Base-by-base conservation (phyloP, 228 moss, liverwort and hornwort species). In the Sphagnum fallax region DNA sequence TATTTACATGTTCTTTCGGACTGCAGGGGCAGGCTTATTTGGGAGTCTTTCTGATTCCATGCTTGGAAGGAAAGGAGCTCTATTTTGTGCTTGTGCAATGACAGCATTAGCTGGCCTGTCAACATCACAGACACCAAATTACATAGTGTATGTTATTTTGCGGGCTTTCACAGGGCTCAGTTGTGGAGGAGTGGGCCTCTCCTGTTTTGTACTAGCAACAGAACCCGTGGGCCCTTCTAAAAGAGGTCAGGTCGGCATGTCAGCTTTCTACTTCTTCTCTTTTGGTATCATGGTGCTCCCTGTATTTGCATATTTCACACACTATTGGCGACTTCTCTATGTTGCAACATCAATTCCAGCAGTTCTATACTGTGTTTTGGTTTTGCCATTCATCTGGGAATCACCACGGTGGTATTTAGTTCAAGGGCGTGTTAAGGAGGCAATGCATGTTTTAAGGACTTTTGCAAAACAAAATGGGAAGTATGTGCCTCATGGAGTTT, bases 181-280 rank as follows among this genome's bases (percentile, higher is more conserved):
- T 59, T 70, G 73, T 48, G 78, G 84, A 9, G 94, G 88, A 60
- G 82, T 94, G 6, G 92, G 92, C 50, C 76, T 90, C 49, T 84
- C 82, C 51, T 83, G 85, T 61, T 90, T 91, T 70, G 91, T 94
- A 14, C 77, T 94, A 6, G 90, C 90, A 5, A 94, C 88, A 0
- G 92, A 94, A 71, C 86, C 89, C 6, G 84, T 94, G 5, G 94
- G 94, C 4, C 92, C 90, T 4, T 81, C 88, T 65, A 89, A 79
- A 67, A 75, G 92, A 62, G 94, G 92, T 4, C 64, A 76, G 18
- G 92, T 88, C 63, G 94, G 94, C 62, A 94, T 94, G 88, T 91
- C 86, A 0, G 90, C 90, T 4, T 92, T 94, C 80, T 94, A 92
- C 68, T 94, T 94, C 75, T 92, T 90, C 77, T 90, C 92, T 0